These are phyloP conservation scores for Fusarium sublunatum DNA, from an alignment of 2,329 filamentous ascomycete genomes.

Conservation along the genomic window DNA sequence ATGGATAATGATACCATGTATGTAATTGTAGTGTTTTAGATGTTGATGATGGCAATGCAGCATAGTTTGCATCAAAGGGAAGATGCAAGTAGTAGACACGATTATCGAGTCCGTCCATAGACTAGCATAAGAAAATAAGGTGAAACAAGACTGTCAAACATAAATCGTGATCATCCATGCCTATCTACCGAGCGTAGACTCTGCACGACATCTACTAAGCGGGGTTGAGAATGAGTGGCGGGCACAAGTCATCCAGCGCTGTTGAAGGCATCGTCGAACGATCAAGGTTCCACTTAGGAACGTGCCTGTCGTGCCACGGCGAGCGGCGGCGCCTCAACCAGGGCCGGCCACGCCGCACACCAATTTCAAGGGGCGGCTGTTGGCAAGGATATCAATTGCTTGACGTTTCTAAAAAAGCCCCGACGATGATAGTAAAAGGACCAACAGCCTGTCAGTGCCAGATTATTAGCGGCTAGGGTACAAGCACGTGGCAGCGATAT, in stretches of 20 bases:
- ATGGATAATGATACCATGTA: slow-evolving; percentile 36
- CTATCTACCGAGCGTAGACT: neutral
- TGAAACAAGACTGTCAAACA: neutral
- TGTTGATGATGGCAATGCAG: slow-evolving; percentile 12
- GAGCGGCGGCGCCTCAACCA: slow-evolving; percentile 26
- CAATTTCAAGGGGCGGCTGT: slow-evolving; percentile 13
- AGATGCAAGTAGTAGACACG: slow-evolving; percentile 3
- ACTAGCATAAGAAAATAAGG: slow-evolving; percentile 26
- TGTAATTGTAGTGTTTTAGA: slow-evolving; percentile 26
- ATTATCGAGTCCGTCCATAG: slow-evolving; percentile 3
- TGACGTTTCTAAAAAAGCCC: neutral
- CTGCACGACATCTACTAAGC: neutral
- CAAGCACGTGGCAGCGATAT: neutral
- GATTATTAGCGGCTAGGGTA: neutral
- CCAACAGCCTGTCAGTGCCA: neutral
- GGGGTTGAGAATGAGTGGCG: slow-evolving; percentile 1
- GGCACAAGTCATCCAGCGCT: no score
- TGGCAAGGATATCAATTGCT: slow-evolving; percentile 11
- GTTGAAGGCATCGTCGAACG: neutral
- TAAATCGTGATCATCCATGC: neutral
- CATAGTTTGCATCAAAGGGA: slow-evolving; percentile 1
- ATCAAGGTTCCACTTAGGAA: slow-evolving; percentile 13
- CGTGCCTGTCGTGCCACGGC: slow-evolving; percentile 12
- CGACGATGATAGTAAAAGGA: neutral
- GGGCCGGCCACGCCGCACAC: slow-evolving; percentile 27